Base-by-base conservation (phyloP, 176 grass and related monocot species). In the Triticum monococcum region DNA sequence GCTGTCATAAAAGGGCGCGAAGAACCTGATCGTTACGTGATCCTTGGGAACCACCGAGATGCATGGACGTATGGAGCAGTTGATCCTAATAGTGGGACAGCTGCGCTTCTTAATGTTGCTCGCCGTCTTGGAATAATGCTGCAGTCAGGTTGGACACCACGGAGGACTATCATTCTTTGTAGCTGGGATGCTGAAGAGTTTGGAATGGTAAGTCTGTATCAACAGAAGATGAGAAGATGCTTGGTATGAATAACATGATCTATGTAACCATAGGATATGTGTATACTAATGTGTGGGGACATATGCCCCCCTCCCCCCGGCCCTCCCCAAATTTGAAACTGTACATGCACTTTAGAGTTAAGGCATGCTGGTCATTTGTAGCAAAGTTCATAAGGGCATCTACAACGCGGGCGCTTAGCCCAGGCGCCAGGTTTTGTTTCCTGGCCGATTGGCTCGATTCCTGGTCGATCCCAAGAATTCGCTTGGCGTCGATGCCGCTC, bases 171-270 rank as follows among this genome's bases (percentile, higher is more conserved):
- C 70, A 89, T 98, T 87, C 82, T 98, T 73, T 96, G 89, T 85
- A 98, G 96, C 61, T 98, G 96, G 96, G 96, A 98, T 14, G 96
- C 90, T 0, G 96, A 98, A 88, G 96, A 98, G 77, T 98, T 98
- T 87, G 96, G 96, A 83, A 98, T 98, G 96, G 96, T 96, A 78
- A 92, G 89, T 89, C n/a, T 12, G 13, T 67, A n/a, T 50, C 3
- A 3, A 79, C 77, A 13, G 85, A 89, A 69, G 3, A 77, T 26
- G 9, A 65, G n/a, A 48, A 32, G 0, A 72, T 72, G 41, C 64
- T 67, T 40, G 38, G 65, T 9, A 24, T 33, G 64, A 59, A 72
- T 25, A 73, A 72, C 31, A 18, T 79, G 61, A 77, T 16, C 4
- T 41, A 79, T 17, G 22, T 26, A 41, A 79, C 2, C 13, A 64